Evolutionary conservation across 2,329 filamentous ascomycete genomes (phyloP).

Genomic region (Cladorrhinum sp.): DNA sequence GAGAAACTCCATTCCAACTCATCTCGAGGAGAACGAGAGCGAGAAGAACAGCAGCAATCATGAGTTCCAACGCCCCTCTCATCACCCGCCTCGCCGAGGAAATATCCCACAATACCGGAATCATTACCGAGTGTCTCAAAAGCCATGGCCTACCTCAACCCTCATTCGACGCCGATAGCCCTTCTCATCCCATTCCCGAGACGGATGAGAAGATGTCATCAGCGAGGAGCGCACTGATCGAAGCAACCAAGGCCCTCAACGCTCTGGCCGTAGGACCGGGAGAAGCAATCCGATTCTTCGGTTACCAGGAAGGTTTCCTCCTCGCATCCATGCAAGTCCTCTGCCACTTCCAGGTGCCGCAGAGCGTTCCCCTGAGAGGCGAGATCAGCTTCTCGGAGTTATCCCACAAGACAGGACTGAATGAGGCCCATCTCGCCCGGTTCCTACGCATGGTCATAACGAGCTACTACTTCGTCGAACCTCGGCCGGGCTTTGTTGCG

Average conservation of each 20-base stretch:
- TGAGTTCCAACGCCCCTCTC: neutral
- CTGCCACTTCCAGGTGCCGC: conserved; percentile 17
- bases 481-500: conserved; percentile 7
- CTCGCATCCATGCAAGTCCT: conserved; percentile 15
- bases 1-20: too few relatives aligned
- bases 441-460: conserved; percentile 16
- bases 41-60: too few relatives aligned
- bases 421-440: conserved; percentile 7
- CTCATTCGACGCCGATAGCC: conserved; percentile 13
- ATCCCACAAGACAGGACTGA: conserved; percentile 12
- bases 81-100: conserved; percentile 11
- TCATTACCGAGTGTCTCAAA: conserved; percentile 4
- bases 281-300: conserved; percentile 13
- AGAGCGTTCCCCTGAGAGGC: conserved; percentile 5
- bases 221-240: conserved; percentile 13
- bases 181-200: conserved; percentile 7
- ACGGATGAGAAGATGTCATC: conserved; percentile 3
- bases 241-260: conserved; percentile 16
- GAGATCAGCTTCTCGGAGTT: conserved; percentile 9
- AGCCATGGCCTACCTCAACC: conserved; percentile 10
- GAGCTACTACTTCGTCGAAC: conserved; percentile 18
- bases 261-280: conserved; percentile 12
- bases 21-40: too few relatives aligned
- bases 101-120: conserved; percentile 7
- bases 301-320: conserved; percentile 10